Evolutionary conservation across 371 early-diverging fungal genomes (phyloP).

Genomic region (Funneliformis caledonium): DNA sequence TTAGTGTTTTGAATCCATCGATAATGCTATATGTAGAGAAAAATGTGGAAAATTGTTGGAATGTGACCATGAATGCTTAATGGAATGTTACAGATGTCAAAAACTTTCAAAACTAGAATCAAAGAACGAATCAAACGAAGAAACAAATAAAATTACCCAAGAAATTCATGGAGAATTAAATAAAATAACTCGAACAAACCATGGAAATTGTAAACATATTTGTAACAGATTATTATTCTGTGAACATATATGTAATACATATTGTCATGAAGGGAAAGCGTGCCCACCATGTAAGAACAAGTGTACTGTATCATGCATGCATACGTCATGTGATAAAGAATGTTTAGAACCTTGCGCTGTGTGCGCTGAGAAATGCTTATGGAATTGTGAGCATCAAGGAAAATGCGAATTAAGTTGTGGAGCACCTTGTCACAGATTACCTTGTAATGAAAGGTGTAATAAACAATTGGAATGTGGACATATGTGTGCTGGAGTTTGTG

Average conservation of each 20-base stretch:
- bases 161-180: too few relatives aligned
- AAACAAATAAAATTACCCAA: too few relatives aligned
- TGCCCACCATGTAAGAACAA: slow-evolving; percentile 52
- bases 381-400: slow-evolving; percentile 54
- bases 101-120: not conserved
- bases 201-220: too few relatives aligned
- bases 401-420: slow-evolving; percentile 41
- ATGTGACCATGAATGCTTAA: slow-evolving; percentile 44
- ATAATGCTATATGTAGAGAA: not conserved
- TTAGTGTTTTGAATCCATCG: not conserved
- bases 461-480: slow-evolving; percentile 54
- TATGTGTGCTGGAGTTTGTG: slow-evolving; percentile 49
- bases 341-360: slow-evolving; percentile 51
- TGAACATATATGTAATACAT: slow-evolving; percentile 35
- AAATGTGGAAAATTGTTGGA: slow-evolving; percentile 42
- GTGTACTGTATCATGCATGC: slow-evolving; percentile 50
- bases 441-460: slow-evolving; percentile 56
- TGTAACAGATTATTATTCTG: too few relatives aligned
- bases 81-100: not conserved
- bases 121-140: too few relatives aligned
- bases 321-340: slow-evolving; percentile 44
- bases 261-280: slow-evolving; percentile 43
- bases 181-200: too few relatives aligned
- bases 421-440: slow-evolving; percentile 58
- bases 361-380: slow-evolving; percentile 52